Evolutionary conservation across 2,329 filamentous ascomycete genomes (phyloP), one percentile per base, ranked within the genome.

Genomic region (Aspergillus udagawae): DNA sequence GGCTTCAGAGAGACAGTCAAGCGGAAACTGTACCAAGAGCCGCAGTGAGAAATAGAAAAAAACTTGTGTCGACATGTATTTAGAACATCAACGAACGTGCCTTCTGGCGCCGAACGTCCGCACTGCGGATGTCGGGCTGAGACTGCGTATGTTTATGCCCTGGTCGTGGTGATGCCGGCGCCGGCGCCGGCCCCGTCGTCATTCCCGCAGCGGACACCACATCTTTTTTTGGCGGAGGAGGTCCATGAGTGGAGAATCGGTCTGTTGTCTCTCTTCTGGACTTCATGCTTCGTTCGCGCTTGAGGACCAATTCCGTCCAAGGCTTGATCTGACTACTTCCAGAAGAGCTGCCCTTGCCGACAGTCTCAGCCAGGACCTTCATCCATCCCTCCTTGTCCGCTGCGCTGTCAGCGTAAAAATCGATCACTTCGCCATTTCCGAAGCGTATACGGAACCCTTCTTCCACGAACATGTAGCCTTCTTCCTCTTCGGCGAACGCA

Each of bases 381-480:
- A 99, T 94, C 94, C 94, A 99, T 54, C 86, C 89, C 49, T 96
- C 91, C 77, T 97, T 99, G 70, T 94, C 89, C 42, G 85, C 85
- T 1, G 87, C 84, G 32, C 86, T 92, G 75, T 97, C 93, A 69
- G 93, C 94, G 71, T 99, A 97, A 73, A 97, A 97, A 79, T 97
- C 93, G 71, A 99, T 99, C 62, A 96, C 87, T 77, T 99, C 94
- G 60, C 94, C 94, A 69, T 99, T 99, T 72, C 91, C 95, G 77
- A 99, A 99, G 57, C 93, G 91, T 72, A 99, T 96, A 44, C 94
- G 91, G 87, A 99, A 99, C 2, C 94, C 94, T 73, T 99, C 94
- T 74, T 99, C 94, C 53, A 99, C 93, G 73, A 99, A 99, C 90
- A 97, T 96, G 80, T 99, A 99, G 45, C 94, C 94, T 72, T 99